A percentile compares a stretch with the other conserved stretches of the same genome.
phyloP scores from a whole-genome alignment of 371 early-diverging fungal species.

The Sporodiniella umbellata region DNA sequence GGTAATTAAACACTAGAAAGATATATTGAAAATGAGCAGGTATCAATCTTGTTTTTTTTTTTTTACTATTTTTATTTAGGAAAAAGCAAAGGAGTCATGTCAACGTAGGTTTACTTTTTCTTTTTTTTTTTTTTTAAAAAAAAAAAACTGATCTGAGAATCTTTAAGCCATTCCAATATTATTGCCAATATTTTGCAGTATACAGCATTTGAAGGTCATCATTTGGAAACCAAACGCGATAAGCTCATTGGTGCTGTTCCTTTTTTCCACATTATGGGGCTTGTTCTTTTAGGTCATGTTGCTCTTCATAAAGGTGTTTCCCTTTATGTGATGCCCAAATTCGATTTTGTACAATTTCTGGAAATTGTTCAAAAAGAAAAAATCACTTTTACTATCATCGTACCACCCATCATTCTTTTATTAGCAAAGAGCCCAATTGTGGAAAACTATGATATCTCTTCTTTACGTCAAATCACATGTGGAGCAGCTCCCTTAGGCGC shows the following conservation, averaged over 20 bases:
- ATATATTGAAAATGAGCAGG: too few species aligned
- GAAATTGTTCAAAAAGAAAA: slow-evolving; percentile 52
- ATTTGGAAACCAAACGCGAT: slow-evolving; percentile 14
- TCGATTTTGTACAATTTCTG: slow-evolving; percentile 61
- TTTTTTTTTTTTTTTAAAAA: background rate
- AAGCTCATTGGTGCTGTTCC: slow-evolving; percentile 63
- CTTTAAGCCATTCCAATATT: slow-evolving; percentile 66
- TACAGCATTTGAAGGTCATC: slow-evolving; percentile 19
- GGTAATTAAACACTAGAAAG: slow-evolving; percentile 30
- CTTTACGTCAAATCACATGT: slow-evolving; percentile 51
- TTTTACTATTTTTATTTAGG: slow-evolving; percentile 13
- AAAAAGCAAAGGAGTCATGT: slow-evolving; percentile 74
- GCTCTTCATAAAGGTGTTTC: slow-evolving; percentile 29
- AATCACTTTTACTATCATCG: slow-evolving; percentile 66
- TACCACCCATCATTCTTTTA: slow-evolving; percentile 75
- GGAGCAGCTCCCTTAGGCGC: slow-evolving; percentile 83
- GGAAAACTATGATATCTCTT: slow-evolving; percentile 60
- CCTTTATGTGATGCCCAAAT: slow-evolving; percentile 60
- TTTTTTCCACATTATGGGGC: slow-evolving; percentile 68
- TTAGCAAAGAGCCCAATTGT: slow-evolving; percentile 68
- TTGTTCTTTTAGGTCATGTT: slow-evolving; percentile 21
- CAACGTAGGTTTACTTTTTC: slow-evolving; percentile 50
- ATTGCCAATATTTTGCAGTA: slow-evolving; percentile 66
- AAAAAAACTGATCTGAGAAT: background rate
- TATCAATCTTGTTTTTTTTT: too few species aligned